Conservation (phyloP, 2,329 filamentous ascomycete genomes). For the Alternaria sp. region DNA sequence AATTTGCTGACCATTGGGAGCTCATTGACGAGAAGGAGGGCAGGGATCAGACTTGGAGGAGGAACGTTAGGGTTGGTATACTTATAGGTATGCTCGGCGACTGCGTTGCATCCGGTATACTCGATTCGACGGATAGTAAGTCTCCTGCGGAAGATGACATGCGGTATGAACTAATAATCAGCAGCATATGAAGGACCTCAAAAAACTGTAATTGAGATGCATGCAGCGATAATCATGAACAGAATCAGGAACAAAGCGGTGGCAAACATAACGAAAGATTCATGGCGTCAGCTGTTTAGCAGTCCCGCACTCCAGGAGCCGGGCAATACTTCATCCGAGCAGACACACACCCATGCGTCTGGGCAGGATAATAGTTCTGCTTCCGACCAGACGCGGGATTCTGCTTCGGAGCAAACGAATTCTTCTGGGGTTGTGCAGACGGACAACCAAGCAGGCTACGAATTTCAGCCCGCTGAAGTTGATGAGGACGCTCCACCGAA, state of each 20-base stretch:
- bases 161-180: neutral
- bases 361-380: neutral
- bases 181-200: neutral
- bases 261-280: accelerated
- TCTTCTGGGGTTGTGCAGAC: neutral
- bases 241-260: accelerated
- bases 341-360: neutral
- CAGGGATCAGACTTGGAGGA: neutral
- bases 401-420: neutral
- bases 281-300: neutral
- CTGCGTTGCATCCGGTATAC: neutral
- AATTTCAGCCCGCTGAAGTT: neutral
- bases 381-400: neutral
- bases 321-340: neutral
- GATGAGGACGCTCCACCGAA: neutral
- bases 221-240: neutral
- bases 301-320: neutral
- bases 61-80: neutral
- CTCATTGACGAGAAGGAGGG: too few species aligned
- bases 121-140: neutral
- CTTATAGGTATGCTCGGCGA: neutral
- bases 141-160: neutral
- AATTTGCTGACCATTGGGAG: neutral
- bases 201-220: neutral
- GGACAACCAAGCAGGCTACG: neutral